phyloP scores from a whole-genome alignment of 1,284 basidiomycete genomes.

The Cryptococcus sp. region DNA sequence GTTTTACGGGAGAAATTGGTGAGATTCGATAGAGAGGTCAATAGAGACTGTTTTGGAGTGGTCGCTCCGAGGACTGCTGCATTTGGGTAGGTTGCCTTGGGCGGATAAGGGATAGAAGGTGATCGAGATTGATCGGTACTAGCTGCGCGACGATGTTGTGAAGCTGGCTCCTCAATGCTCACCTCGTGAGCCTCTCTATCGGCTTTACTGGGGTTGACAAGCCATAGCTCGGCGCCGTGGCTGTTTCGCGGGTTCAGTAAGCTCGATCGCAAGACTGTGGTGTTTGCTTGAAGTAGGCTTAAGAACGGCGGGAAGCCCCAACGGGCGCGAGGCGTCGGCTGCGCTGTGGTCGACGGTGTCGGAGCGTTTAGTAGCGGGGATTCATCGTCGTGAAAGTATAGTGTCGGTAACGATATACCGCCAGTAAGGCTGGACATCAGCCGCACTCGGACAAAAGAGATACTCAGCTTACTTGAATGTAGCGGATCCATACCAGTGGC shows the following conservation, averaged over 20 bases:
- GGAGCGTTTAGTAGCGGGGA: conserved; percentile 51
- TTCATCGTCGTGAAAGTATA: conserved; percentile 96
- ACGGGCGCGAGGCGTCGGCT: conserved; percentile 39
- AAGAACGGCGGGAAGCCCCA: conserved; percentile 64
- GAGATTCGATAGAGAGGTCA: conserved; percentile 83
- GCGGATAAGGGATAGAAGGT: conserved; percentile 51
- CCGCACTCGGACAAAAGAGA: conserved; percentile 55
- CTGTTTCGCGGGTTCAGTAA: conserved; percentile 30
- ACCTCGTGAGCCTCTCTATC: conserved; percentile 79
- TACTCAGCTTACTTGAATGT: conserved; percentile 41
- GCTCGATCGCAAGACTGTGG: conserved; percentile 68
- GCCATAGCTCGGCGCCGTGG: conserved; percentile 60
- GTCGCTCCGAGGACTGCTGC: conserved; percentile 16
- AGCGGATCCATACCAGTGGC: conserved; percentile 47
- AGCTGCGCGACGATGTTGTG: conserved; percentile 6
- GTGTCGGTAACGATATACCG: conserved; percentile 80
- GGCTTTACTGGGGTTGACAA: conserved; percentile 82
- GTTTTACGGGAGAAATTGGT: conserved; percentile 83
- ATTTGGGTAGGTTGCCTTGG: conserved; percentile 50
- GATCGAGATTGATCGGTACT: conserved; percentile 5
- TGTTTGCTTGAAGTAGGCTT: conserved; percentile 64
- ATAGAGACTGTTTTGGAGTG: conserved; percentile 40
- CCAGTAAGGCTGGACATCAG: conserved; percentile 76
- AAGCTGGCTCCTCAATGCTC: conserved; percentile 26
- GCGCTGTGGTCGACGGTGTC: conserved; percentile 49